phyloP scores from a whole-genome alignment of 805 yeast species.

The Starmerella khaoyaiensis region DNA sequence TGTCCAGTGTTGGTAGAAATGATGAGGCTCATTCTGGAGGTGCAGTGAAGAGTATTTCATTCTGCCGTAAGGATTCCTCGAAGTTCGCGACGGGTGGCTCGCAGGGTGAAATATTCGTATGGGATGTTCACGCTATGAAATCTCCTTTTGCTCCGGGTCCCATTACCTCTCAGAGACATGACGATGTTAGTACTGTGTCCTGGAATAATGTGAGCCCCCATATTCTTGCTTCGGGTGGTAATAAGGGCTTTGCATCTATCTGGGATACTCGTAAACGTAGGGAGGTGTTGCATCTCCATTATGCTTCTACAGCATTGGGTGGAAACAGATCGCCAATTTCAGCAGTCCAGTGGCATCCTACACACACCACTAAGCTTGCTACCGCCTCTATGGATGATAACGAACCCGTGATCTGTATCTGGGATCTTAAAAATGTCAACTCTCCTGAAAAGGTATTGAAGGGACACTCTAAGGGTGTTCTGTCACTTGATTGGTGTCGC shows the following conservation, averaged over 20 bases:
- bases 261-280: slow-evolving; percentile 86
- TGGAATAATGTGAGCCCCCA: slow-evolving; percentile 81
- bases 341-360: slow-evolving; percentile 90
- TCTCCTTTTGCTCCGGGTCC: slow-evolving; percentile 53
- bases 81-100: slow-evolving; percentile 77
- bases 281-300: slow-evolving; percentile 76
- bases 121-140: slow-evolving; percentile 64
- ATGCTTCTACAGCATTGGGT: slow-evolving; percentile 34
- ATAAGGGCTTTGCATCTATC: slow-evolving; percentile 73
- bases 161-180: slow-evolving; percentile 59
- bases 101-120: slow-evolving; percentile 76
- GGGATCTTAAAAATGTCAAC: slow-evolving; percentile 91
- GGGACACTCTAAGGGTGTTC: slow-evolving; percentile 80
- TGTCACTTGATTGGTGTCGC: slow-evolving; percentile 86
- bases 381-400: slow-evolving; percentile 75
- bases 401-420: slow-evolving; percentile 61
- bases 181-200: slow-evolving; percentile 65
- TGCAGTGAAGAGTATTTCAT: slow-evolving; percentile 60
- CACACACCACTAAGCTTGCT: slow-evolving; percentile 66
- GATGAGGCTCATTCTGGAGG: slow-evolving; percentile 35
- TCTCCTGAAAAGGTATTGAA: slow-evolving; percentile 66
- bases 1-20: slow-evolving; percentile 23
- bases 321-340: slow-evolving; percentile 53
- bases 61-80: slow-evolving; percentile 60
- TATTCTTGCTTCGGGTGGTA: slow-evolving; percentile 81